Evolutionary conservation across 495 filamentous ascomycete species (phyloP), one percentile per base, ranked within the genome.

Genomic region (Penicillium waksmanii): DNA sequence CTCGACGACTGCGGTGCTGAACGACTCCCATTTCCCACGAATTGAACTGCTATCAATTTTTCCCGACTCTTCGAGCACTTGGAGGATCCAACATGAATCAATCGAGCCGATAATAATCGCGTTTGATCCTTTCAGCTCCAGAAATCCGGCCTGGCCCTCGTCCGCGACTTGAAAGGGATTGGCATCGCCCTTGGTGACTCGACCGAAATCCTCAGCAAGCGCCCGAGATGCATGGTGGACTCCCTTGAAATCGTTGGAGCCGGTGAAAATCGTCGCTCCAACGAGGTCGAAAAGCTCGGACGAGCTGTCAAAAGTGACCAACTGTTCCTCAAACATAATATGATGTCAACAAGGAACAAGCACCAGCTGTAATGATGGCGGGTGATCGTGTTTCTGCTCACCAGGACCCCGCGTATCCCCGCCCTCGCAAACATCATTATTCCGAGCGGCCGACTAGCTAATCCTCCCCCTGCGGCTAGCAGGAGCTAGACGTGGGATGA

Each of bases 81-180:
- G 80, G 52, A 93, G 83, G 12, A 89, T 66, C 13, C 72, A 67
- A 0, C 86, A 89, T 51, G 84, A 81, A 34, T 85, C 86, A 38
- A 91, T 78, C 6, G 87, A 91, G 4, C 89, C 89, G 33, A 82
- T 82, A 62, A 93, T 87, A 62, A 91, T 87, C n/a, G 85, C 82
- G 0, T 73, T 78, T 33, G 55, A 11, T 3, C 31, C 11, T 15
- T n/a, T 12, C 25, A 25, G 9, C 12, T 27, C 5, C 15, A 57
- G 12, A 10, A n/a, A n/a, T 4, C 18, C 19, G n/a, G 19, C 27
- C 21, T 13, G 25, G 9, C 78, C 72, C 12, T 62, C 65, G 0
- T 76, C 71, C 11, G 81, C 77, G 6, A 65, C 57, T 55, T 75
- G 70, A 58, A 73, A 70, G 34, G 74, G 71, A 50, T 56, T 72